These are phyloP conservation scores for Dactylellina parvicollis DNA, from an alignment of 2,329 filamentous ascomycete genomes.

Conservation along the genomic window DNA sequence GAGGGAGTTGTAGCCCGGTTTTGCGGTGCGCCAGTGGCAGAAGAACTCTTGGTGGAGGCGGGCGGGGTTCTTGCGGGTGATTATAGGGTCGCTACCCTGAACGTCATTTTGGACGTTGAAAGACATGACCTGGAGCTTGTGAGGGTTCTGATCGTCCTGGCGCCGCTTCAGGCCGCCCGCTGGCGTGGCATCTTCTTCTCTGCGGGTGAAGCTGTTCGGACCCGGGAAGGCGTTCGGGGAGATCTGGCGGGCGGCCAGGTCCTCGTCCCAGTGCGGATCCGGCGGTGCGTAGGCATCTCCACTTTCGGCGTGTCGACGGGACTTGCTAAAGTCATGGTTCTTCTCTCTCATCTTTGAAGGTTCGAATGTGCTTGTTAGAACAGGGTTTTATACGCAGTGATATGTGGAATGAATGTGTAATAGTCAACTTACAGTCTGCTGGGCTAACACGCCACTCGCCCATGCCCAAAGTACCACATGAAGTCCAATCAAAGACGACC, in stretches of 20 bases:
- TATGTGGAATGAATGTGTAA: neutral
- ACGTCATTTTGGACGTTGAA: slow-evolving; percentile 28
- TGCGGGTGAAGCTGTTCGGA: neutral
- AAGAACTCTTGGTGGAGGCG: slow-evolving; percentile 38
- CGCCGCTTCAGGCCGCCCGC: neutral
- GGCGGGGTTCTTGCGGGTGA: slow-evolving; percentile 21
- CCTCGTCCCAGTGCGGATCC: slow-evolving; percentile 17
- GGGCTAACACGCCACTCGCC: neutral
- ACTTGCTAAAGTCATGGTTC: neutral
- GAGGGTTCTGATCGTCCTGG: neutral
- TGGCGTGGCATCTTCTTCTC: neutral
- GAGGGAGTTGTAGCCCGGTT: neutral
- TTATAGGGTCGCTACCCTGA: neutral
- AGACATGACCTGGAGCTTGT: slow-evolving; percentile 5
- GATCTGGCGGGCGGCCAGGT: slow-evolving; percentile 14
- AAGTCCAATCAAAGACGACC: slow-evolving; percentile 2
- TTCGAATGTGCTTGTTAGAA: neutral
- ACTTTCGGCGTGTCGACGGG: neutral
- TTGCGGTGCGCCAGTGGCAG: slow-evolving; percentile 39
- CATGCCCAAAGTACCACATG: slow-evolving; percentile 14
- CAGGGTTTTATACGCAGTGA: neutral
- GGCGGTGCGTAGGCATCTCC: neutral
- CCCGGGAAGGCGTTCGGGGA: neutral
- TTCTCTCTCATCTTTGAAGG: no score
- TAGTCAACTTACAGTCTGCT: neutral